These are phyloP conservation scores for Lupinus albus DNA, from an alignment of 306 rosid genomes.

Conservation along the genomic window DNA sequence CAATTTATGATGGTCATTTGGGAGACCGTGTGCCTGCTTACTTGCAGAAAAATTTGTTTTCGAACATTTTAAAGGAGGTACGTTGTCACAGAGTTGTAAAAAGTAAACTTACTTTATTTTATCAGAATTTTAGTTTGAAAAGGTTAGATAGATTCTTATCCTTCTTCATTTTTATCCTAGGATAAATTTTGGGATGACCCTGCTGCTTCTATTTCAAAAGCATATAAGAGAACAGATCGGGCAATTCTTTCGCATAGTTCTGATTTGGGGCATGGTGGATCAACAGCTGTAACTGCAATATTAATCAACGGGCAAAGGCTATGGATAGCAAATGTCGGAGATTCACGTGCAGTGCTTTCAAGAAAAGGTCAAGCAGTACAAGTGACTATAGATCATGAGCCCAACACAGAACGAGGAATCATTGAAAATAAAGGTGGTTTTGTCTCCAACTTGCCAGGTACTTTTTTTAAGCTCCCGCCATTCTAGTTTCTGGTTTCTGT, in stretches of 20 bases:
- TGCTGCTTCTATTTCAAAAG: slow-evolving; percentile 69
- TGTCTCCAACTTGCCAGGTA: slow-evolving; percentile 98
- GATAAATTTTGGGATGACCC: slow-evolving; percentile 91
- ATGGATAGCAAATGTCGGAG: slow-evolving; percentile 94
- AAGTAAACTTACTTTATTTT: slow-evolving; percentile 19
- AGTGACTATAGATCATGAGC: slow-evolving; percentile 89
- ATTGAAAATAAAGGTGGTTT: slow-evolving; percentile 92
- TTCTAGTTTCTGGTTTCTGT: background rate
- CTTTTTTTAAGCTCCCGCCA: slow-evolving; percentile 21
- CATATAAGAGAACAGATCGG: slow-evolving; percentile 84
- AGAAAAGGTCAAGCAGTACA: slow-evolving; percentile 77
- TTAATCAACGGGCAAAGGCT: slow-evolving; percentile 63
- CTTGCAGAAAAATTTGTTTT: slow-evolving; percentile 79
- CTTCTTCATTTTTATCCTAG: slow-evolving; percentile 46
- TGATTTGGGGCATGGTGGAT: slow-evolving; percentile 94
- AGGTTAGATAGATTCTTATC: slow-evolving; percentile 26
- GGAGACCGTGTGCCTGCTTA: slow-evolving; percentile 88
- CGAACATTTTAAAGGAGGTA: slow-evolving; percentile 84
- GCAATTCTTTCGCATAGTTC: slow-evolving; percentile 88
- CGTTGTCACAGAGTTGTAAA: slow-evolving; percentile 25
- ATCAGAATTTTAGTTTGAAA: slow-evolving; percentile 18
- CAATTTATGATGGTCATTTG: slow-evolving; percentile 90
- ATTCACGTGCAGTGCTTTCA: slow-evolving; percentile 90
- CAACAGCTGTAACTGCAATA: slow-evolving; percentile 94
- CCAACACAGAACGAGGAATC: slow-evolving; percentile 73